Conservation (phyloP, 2,329 filamentous ascomycete species). For the Pyrenophora teres region DNA sequence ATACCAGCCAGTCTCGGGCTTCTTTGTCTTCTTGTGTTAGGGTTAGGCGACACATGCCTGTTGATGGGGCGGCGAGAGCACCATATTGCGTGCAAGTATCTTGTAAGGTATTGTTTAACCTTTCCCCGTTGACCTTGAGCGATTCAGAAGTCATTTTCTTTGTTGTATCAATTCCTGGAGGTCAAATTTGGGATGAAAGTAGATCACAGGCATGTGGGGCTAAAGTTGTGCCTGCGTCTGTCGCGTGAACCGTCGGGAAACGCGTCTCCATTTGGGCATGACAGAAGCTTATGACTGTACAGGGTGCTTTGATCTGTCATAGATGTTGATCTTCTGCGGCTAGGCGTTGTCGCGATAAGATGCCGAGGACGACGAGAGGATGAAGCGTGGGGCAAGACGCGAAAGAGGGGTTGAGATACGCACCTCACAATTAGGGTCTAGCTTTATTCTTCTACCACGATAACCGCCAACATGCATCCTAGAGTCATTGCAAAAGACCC, state of each 20-base stretch:
- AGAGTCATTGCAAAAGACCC: not conserved
- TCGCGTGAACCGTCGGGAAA: constrained; percentile 14
- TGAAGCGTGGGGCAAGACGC: constrained; percentile 14
- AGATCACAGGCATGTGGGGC: too few relatives aligned
- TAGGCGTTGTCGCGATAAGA: constrained; percentile 25
- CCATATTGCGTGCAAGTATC: constrained; percentile 37
- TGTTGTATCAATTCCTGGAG: not conserved
- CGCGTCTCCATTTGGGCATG: constrained; percentile 11
- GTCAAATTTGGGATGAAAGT: too few relatives aligned
- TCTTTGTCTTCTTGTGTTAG: constrained; percentile 50
- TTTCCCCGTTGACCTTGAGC: constrained; percentile 29
- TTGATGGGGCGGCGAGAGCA: constrained; percentile 43
- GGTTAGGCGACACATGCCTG: constrained; percentile 75
- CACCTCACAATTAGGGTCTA: constrained; percentile 24
- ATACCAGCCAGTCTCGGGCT: constrained; percentile 38
- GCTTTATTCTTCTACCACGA: constrained; percentile 12
- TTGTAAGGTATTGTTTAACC: constrained; percentile 31
- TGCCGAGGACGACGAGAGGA: constrained; percentile 12
- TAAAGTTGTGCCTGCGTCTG: not conserved
- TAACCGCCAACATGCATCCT: constrained; percentile 6
- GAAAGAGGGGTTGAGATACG: constrained; percentile 35
- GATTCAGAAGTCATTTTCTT: constrained; percentile 7
- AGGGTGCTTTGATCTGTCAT: not conserved
- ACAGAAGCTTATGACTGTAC: constrained; percentile 23
- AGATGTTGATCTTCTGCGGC: constrained; percentile 4